phyloP scores from a whole-genome alignment of 257 asterid species.

The Przewalskia tangutica region DNA sequence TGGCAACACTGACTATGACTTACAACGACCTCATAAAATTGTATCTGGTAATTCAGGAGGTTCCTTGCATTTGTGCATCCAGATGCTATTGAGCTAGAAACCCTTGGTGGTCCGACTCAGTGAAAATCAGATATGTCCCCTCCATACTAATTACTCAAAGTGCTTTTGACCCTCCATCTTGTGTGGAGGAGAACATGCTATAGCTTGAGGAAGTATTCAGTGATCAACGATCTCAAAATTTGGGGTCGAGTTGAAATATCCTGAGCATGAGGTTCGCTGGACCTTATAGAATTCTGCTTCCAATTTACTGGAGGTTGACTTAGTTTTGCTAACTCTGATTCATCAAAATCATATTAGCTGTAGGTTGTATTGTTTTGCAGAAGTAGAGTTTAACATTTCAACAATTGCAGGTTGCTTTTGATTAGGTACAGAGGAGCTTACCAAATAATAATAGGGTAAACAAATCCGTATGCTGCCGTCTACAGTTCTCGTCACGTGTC shows the following conservation, averaged over 20 bases:
- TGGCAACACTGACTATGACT: background rate
- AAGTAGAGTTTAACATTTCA: background rate
- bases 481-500: background rate
- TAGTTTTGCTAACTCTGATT: background rate
- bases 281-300: background rate
- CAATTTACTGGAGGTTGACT: background rate
- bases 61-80: background rate
- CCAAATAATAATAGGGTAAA: background rate
- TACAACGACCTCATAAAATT: background rate
- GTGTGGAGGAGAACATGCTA: background rate
- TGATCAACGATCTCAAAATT: background rate
- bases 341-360: background rate
- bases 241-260: background rate
- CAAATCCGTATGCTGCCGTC: background rate
- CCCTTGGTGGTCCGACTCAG: background rate
- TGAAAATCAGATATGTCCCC: background rate
- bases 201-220: background rate
- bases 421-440: background rate
- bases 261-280: background rate
- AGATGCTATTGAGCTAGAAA: background rate
- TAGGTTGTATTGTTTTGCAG: background rate
- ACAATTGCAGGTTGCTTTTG: background rate
- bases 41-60: background rate
- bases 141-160: background rate
- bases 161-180: background rate